Base-by-base conservation (phyloP, 192 early-diverging fungal species). In the Haplosporangium gracile region DNA sequence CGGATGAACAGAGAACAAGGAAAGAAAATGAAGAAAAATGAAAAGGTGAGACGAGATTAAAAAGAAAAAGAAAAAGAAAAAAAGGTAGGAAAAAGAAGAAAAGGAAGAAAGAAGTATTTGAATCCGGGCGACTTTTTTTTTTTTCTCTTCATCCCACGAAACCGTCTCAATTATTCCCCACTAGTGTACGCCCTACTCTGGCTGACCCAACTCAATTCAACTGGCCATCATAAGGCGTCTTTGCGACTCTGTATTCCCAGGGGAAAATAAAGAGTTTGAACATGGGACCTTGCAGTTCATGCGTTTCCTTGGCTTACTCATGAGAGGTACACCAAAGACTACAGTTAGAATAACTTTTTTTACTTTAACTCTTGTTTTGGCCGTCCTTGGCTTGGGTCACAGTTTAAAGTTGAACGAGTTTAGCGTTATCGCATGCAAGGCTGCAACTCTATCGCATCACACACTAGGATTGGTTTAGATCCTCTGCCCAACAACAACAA, bases 401-500 rank as follows among this genome's bases (percentile, higher is more conserved):
- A 1, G 60, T 65, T 65, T 65, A 65, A 34, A 65, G 60, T 65
- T 65, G 60, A 65, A 65, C 60, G 60, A 9, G 60, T 65, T 2
- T 65, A 65, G 60, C 13, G 60, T 65, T 65, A 65, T 65, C 60
- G 60, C 60, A 65, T 65, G 60, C 60, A 65, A 65, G 60, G 60
- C 60, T 32, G 29, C 60, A 65, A 65, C 60, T 65, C 60, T 34
- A 65, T 65, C 60, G 60, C 60, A 29, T 32, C 26, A n/a, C 26
- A 51, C 49, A 51, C 16, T 51, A 22, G 49, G 47, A 51, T 51
- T 51, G 47, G 49, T 51, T 51, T 51, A 49, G 47, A 49, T 13
- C 47, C 47, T 16, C 13, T 57, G 24, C 53, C 53, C 53, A 49
- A 49, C 24, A 57, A 57, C 53, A n/a, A n/a, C 53, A 57, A 57